A percentile compares a stretch with the other conserved stretches of the same genome.
Conservation (phyloP, 2,329 filamentous ascomycete species). For the Pleoardoris graminearum region DNA sequence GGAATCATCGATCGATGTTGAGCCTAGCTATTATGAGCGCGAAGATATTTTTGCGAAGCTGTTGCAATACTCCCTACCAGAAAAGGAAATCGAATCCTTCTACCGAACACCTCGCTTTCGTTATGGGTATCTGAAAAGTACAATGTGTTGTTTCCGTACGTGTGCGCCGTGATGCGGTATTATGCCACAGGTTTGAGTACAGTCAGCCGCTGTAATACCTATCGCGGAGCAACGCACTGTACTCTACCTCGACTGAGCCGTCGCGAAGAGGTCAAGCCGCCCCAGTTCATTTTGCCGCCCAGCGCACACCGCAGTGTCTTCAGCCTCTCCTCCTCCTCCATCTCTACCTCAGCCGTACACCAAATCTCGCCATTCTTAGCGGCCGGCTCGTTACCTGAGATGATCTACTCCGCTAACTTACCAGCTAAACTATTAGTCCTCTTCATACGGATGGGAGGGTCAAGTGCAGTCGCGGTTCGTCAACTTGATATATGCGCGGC, state of each 20-base stretch:
- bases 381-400: not conserved
- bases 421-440: not conserved
- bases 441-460: constrained; percentile 5
- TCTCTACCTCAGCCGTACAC: constrained; percentile 7
- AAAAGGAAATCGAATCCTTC: not conserved
- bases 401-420: constrained; percentile 1
- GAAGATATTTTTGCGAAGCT: no score
- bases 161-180: no score
- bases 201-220: no score
- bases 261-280: not conserved
- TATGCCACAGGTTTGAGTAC: no score
- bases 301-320: not conserved
- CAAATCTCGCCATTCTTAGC: constrained; percentile 3
- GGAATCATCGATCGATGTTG: no score
- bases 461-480: not conserved
- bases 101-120: not conserved
- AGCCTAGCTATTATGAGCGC: no score
- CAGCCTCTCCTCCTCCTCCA: constrained; percentile 1
- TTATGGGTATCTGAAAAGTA: not conserved
- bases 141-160: not conserved
- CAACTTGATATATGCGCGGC: constrained; percentile 1
- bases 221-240: no score
- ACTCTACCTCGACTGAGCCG: not conserved
- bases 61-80: not conserved
- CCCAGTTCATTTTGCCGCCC: not conserved